A percentile compares a stretch with the other conserved stretches of the same genome.
phyloP scores from a whole-genome alignment of 345 rosid genomes.

The Cochlearia excelsa region DNA sequence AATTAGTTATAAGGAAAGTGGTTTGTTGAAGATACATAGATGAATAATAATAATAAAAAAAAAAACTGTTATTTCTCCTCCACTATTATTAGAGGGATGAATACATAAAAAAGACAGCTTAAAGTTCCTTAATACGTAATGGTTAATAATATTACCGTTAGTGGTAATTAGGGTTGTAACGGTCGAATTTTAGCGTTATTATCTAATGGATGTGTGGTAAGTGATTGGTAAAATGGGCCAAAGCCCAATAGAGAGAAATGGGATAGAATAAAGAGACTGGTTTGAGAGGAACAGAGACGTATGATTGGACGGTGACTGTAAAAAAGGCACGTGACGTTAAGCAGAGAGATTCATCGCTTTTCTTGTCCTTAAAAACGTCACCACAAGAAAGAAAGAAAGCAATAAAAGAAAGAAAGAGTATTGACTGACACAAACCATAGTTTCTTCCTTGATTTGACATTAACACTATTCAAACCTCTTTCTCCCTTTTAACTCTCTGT shows the following conservation, averaged over 20 bases:
- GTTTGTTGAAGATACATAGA: neutral
- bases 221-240: no score
- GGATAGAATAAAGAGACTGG: neutral
- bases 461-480: slow-evolving; percentile 22
- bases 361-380: slow-evolving; percentile 31
- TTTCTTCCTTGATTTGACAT: slow-evolving; percentile 34
- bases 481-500: neutral
- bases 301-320: slow-evolving; percentile 39
- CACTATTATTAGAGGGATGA: slow-evolving; percentile 14
- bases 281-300: slow-evolving; percentile 23
- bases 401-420: neutral
- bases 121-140: neutral
- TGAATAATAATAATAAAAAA: neutral
- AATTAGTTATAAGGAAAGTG: neutral
- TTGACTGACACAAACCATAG: slow-evolving; percentile 29
- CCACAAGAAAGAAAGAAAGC: slow-evolving; percentile 4
- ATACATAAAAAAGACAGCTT: neutral
- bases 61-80: neutral
- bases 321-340: slow-evolving; percentile 27
- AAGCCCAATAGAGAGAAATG: neutral
- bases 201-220: no score
- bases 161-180: no score
- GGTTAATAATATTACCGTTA: no score
- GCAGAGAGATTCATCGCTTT: slow-evolving; percentile 31
- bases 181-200: no score